Conservation (phyloP, 257 asterid genomes). For the Ehretia macrophylla region DNA sequence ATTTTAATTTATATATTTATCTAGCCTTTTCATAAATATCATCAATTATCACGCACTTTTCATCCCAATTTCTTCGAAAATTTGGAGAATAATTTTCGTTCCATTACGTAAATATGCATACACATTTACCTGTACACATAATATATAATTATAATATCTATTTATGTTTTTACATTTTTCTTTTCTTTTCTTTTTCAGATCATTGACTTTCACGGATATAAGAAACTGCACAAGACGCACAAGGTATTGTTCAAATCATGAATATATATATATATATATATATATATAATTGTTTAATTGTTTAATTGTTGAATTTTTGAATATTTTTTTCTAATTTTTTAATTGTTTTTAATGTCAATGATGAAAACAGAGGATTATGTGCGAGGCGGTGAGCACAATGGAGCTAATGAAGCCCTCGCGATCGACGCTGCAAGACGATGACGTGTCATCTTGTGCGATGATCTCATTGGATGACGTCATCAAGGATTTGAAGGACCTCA, state of each 20-base stretch:
- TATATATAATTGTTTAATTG: too few relatives aligned
- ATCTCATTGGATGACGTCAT: slow-evolving; percentile 39
- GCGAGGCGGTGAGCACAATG: slow-evolving; percentile 38
- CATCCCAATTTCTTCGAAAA: too few relatives aligned
- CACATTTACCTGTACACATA: too few relatives aligned
- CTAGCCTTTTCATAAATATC: too few relatives aligned
- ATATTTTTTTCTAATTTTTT: background rate
- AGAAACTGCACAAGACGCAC: slow-evolving; percentile 1
- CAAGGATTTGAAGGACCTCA: slow-evolving; percentile 43
- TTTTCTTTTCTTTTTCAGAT: slow-evolving; percentile 15
- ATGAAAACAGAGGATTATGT: slow-evolving; percentile 32
- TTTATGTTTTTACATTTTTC: background rate
- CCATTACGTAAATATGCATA: too few relatives aligned
- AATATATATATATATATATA: too few relatives aligned
- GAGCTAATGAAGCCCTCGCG: slow-evolving; percentile 51
- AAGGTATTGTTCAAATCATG: slow-evolving; percentile 15
- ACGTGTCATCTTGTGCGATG: slow-evolving; percentile 37
- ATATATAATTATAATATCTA: background rate
- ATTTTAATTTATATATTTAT: too few relatives aligned
- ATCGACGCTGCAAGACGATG: slow-evolving; percentile 43
- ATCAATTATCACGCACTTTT: too few relatives aligned
- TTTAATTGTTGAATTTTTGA: background rate
- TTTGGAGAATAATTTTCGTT: too few relatives aligned
- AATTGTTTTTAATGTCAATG: background rate
- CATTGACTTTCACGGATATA: slow-evolving; percentile 34